Base-by-base conservation (phyloP, 2,329 filamentous ascomycete genomes). In the Harringtonia lauricola region DNA sequence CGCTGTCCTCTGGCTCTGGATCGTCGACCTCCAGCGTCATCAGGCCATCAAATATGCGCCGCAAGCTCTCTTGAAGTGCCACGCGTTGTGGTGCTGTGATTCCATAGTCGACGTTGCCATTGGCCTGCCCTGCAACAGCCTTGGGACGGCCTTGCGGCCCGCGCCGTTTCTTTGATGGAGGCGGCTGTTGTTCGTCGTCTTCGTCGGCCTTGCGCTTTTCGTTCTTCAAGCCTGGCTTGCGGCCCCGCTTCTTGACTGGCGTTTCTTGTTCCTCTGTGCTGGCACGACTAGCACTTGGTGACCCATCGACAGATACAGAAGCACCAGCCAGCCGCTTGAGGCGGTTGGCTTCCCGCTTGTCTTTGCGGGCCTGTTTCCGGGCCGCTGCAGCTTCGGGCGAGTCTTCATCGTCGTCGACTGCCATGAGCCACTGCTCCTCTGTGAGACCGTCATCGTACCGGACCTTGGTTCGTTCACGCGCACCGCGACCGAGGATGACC, bases 371-470 rank as follows among this genome's bases (percentile, higher is more conserved):
- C 58, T 88, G 81, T 57, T 95, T 96, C 34, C 92, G 81, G 30
- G 86, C 85, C 31, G 94, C 89, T 2, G 92, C 92, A 43, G 87
- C 89, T 59, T 96, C 92, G 26, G 95, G 88, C 0, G 79, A 82
- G 59, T 98, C 92, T 2, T 98, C 92, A 41, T 95, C 89, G 48
- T 94, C 90, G 59, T 98, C 92, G 28, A 98, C 90, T 43, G 92
- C 92, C 70, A 95, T 90, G 41, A 96, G 76, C 92, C 92, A 98
- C 63, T 98, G 94, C 67, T 98, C 92, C 65, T 98, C 94, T 0
- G 92, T 96, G 26, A 98, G 78, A 42, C 94, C 92, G 57, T 98
- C 92, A 56, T 98, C 92, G 55, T 98, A 98, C 62, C 84, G 85
- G 56, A 95, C 89, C 57, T 87, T 82, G 52, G 88, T 95, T 48